A percentile compares a stretch with the other conserved stretches of the same genome.
These are phyloP conservation scores for Mycena chlorophos DNA, from an alignment of 768 basidiomycete genomes.

Conservation along the genomic window DNA sequence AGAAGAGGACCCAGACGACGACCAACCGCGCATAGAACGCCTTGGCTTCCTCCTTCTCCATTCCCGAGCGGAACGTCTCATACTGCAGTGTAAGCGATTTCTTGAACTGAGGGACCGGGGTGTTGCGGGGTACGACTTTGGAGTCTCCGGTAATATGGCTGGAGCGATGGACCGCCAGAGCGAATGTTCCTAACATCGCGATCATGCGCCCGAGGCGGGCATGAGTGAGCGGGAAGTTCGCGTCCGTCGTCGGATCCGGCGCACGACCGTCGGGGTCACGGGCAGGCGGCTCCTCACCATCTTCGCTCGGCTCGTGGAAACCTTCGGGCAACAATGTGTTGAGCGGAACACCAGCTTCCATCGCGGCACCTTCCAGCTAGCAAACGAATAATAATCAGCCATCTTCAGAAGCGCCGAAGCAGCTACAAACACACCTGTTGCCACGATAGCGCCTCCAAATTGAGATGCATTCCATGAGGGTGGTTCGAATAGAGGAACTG, in stretches of 20 bases:
- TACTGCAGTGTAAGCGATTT: conserved; percentile 31
- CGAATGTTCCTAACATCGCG: conserved; percentile 52
- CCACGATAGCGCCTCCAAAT: conserved; percentile 58
- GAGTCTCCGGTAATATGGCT: conserved; percentile 14
- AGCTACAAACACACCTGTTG: conserved; percentile 33
- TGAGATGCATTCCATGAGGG: conserved; percentile 57
- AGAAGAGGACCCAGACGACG: conserved; percentile 60
- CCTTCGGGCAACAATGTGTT: conserved; percentile 47
- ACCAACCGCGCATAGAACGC: conserved; percentile 58
- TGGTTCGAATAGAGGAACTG: conserved; percentile 26
- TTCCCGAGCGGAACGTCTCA: conserved; percentile 29
- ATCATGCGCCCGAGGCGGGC: conserved; percentile 61
- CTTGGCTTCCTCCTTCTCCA: conserved; percentile 48
- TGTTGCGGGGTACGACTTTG: neutral
- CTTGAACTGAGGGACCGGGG: conserved; percentile 2
- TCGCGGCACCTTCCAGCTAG: conserved; percentile 55
- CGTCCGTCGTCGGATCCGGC: conserved; percentile 5
- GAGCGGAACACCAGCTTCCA: conserved; percentile 67
- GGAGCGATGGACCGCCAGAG: conserved; percentile 40
- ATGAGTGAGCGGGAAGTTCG: conserved; percentile 46
- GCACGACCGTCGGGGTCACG: neutral
- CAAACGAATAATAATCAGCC: neutral
- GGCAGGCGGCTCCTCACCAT: conserved; percentile 12
- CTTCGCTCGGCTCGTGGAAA: conserved; percentile 26
- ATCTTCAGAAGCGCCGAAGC: neutral